These are phyloP conservation scores for Tolypocladium album DNA, from an alignment of 2,329 filamentous ascomycete genomes.

Conservation along the genomic window DNA sequence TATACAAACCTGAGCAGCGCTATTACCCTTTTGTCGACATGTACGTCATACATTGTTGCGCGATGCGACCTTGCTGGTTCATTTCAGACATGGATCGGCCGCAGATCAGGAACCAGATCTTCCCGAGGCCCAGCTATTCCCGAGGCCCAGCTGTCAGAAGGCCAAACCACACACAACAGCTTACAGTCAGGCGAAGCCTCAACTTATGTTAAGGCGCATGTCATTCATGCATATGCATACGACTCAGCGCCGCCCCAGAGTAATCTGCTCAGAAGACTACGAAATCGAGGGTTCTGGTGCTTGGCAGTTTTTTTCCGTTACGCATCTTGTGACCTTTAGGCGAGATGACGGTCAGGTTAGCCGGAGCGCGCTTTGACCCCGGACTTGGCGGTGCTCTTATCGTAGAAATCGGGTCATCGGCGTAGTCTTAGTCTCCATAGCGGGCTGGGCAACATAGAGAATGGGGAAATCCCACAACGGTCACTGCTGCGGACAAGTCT, in stretches of 20 bases:
- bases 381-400: neutral
- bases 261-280: neutral
- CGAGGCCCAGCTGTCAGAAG: no score
- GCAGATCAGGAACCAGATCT: neutral
- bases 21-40: neutral
- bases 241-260: neutral
- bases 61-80: no score
- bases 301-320: neutral
- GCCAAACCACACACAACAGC: no score
- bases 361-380: neutral
- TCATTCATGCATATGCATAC: no score
- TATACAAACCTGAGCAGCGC: neutral
- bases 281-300: neutral
- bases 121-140: no score
- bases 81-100: no score
- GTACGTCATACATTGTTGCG: neutral
- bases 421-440: neutral
- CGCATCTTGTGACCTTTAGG: neutral
- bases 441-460: neutral
- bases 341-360: neutral
- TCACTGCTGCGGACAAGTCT: neutral
- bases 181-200: no score
- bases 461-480: neutral
- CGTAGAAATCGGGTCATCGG: neutral
- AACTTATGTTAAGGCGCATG: neutral